Evolutionary conservation across 2,329 filamentous ascomycete genomes (phyloP).

Genomic region (Colletotrichum endophyticum): DNA sequence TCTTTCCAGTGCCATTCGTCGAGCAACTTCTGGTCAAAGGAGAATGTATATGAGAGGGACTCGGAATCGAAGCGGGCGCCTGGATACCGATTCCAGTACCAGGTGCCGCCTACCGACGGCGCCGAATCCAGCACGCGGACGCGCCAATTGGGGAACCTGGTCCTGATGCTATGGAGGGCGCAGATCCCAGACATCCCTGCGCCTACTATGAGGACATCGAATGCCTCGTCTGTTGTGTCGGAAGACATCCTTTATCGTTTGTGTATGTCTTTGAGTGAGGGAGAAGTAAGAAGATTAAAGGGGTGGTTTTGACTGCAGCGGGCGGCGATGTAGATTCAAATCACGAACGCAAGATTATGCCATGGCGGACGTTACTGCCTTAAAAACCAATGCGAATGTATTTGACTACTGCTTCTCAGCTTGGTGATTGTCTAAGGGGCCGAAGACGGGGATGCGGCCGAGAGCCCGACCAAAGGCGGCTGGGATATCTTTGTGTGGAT

Average conservation of each 20-base stretch:
- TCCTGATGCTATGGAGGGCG: neutral
- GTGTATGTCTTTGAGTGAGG: no score
- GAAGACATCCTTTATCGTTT: neutral
- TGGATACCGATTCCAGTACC: conserved; percentile 56
- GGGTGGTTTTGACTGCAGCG: no score
- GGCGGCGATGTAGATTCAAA: no score
- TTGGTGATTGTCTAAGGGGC: no score
- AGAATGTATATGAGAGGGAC: neutral
- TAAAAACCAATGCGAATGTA: no score
- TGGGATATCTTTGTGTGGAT: no score
- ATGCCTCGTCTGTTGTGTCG: neutral
- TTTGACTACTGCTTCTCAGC: no score
- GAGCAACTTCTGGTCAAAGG: neutral
- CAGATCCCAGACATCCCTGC: neutral
- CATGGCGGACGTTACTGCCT: no score
- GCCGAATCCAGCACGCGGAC: conserved; percentile 38
- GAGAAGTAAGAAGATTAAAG: no score
- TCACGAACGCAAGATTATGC: no score
- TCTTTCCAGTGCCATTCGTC: conserved; percentile 6
- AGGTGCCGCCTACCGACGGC: conserved; percentile 52
- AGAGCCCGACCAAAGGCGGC: no score
- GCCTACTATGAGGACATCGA: conserved; percentile 1
- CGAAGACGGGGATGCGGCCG: no score
- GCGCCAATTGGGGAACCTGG: neutral
- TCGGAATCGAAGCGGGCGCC: conserved; percentile 57